A percentile compares a stretch with the other conserved stretches of the same genome.
Conservation (phyloP, 2,329 filamentous ascomycete genomes). For the Stemphylium lycopersici region DNA sequence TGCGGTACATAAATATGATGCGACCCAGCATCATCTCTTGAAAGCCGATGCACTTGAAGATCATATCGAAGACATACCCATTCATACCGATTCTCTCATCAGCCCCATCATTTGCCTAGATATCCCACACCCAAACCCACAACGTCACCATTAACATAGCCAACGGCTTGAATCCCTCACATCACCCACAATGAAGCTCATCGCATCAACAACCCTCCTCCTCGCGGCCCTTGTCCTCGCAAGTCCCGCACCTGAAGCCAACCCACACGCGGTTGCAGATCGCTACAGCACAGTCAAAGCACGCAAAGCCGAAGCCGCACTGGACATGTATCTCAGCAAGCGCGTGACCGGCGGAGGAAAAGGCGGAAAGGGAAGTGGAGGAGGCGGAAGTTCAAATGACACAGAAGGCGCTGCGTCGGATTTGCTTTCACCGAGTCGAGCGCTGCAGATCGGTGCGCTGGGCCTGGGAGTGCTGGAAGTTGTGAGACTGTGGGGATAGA, state of each 20-base stretch:
- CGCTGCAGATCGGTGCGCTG: slow-evolving; percentile 33
- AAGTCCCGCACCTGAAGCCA: slow-evolving; percentile 32
- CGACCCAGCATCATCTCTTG: too few relatives aligned
- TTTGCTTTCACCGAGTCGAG: slow-evolving; percentile 25
- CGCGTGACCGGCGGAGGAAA: slow-evolving; percentile 16
- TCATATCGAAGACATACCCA: too few relatives aligned
- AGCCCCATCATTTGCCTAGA: too few relatives aligned
- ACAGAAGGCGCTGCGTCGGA: slow-evolving; percentile 25
- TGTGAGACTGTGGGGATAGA: slow-evolving; percentile 29
- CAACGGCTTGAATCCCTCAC: not conserved
- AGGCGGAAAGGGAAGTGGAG: slow-evolving; percentile 15
- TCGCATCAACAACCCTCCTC: slow-evolving; percentile 28
- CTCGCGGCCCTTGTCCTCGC: slow-evolving; percentile 35
- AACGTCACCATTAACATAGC: not conserved
- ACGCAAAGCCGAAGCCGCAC: slow-evolving; percentile 16
- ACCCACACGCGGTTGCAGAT: slow-evolving; percentile 14
- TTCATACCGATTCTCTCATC: too few relatives aligned
- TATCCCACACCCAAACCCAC: not conserved
- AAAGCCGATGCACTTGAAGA: too few relatives aligned
- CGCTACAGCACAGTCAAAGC: slow-evolving; percentile 12
- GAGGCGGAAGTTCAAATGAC: slow-evolving; percentile 12
- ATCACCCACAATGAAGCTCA: slow-evolving; percentile 33
- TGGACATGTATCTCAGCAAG: slow-evolving; percentile 25
- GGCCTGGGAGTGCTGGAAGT: slow-evolving; percentile 35
- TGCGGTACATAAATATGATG: not conserved